A percentile compares a stretch with the other conserved stretches of the same genome.
Conservation (phyloP, 1,284 basidiomycete species). For the Takashimella koratensis region DNA sequence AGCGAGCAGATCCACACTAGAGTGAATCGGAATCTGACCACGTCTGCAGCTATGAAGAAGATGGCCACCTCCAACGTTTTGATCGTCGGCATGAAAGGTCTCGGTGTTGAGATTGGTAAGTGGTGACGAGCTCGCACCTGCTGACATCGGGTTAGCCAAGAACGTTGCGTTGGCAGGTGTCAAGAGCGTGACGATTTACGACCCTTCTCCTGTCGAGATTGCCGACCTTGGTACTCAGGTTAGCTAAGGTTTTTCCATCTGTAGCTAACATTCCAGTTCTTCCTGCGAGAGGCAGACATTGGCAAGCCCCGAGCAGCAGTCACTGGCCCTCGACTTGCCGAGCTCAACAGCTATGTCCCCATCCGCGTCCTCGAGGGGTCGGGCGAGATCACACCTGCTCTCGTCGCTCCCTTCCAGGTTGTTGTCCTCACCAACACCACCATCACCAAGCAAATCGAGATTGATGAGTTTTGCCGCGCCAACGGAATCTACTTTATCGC, state of each 20-base stretch:
- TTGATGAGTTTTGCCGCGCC: conserved; percentile 88
- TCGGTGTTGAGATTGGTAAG: conserved; percentile 93
- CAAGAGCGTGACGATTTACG: conserved; percentile 94
- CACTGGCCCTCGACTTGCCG: conserved; percentile 83
- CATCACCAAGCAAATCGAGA: conserved; percentile 80
- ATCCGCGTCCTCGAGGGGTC: conserved; percentile 72
- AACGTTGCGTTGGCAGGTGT: conserved; percentile 94
- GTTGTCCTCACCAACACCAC: conserved; percentile 82
- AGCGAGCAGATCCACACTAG: neutral
- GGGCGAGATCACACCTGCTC: conserved; percentile 71
- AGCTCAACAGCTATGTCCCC: conserved; percentile 95
- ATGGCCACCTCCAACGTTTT: conserved; percentile 97
- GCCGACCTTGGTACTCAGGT: conserved; percentile 92
- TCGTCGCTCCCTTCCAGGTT: conserved; percentile 82
- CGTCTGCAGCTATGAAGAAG: conserved; percentile 86
- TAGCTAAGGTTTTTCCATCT: conserved; percentile 26
- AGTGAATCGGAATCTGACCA: neutral
- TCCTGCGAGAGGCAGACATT: conserved; percentile 82
- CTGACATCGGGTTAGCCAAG: conserved; percentile 64
- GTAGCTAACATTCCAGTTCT: conserved; percentile 65
- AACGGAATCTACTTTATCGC: conserved; percentile 90
- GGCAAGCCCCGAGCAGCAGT: conserved; percentile 84
- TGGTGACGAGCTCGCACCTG: conserved; percentile 1
- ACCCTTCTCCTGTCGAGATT: conserved; percentile 80
- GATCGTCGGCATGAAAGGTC: conserved; percentile 85